Evolutionary conservation across 805 yeast genomes (phyloP).

Genomic region (Schwanniomyces yamadae): DNA sequence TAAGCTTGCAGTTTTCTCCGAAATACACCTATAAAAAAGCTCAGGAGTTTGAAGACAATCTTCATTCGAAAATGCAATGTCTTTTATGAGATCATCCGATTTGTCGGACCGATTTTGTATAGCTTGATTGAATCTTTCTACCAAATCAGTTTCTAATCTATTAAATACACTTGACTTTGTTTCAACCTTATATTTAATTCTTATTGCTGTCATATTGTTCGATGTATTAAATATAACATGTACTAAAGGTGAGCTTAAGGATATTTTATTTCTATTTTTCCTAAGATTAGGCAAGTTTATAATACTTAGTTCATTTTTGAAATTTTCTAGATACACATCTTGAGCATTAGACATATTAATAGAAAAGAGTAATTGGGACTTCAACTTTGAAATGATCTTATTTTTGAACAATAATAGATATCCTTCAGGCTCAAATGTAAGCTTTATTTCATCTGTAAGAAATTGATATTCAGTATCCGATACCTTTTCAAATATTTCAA

Average conservation of each 20-base stretch:
- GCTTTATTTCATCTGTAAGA: constrained; percentile 13
- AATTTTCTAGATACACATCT: constrained; percentile 3
- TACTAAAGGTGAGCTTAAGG: constrained; percentile 6
- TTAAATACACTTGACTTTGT: constrained; percentile 19
- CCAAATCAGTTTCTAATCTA: constrained; percentile 16
- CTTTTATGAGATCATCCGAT: constrained; percentile 12
- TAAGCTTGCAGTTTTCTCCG: constrained; percentile 39
- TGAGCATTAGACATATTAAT: constrained; percentile 8
- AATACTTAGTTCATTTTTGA: constrained; percentile 14
- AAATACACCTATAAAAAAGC: constrained; percentile 50
- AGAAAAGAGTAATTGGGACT: constrained; percentile 12
- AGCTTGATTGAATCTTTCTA: constrained; percentile 3
- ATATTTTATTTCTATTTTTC: constrained; percentile 9
- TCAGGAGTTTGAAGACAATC: constrained; percentile 20
- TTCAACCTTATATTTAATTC: constrained; percentile 13
- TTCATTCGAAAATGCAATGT: no score
- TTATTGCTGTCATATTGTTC: constrained; percentile 10
- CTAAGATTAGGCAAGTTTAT: constrained; percentile 10
- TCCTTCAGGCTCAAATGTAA: constrained; percentile 9
- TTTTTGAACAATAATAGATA: constrained; percentile 9
- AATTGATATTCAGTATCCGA: constrained; percentile 8
- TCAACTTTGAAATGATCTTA: constrained; percentile 9
- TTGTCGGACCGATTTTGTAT: not conserved
- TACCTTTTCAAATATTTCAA: constrained; percentile 4
- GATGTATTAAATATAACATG: constrained; percentile 11